Evolutionary conservation across 768 basidiomycete genomes (phyloP), one percentile per base, ranked within the genome.

Genomic region (Terana coerulea): DNA sequence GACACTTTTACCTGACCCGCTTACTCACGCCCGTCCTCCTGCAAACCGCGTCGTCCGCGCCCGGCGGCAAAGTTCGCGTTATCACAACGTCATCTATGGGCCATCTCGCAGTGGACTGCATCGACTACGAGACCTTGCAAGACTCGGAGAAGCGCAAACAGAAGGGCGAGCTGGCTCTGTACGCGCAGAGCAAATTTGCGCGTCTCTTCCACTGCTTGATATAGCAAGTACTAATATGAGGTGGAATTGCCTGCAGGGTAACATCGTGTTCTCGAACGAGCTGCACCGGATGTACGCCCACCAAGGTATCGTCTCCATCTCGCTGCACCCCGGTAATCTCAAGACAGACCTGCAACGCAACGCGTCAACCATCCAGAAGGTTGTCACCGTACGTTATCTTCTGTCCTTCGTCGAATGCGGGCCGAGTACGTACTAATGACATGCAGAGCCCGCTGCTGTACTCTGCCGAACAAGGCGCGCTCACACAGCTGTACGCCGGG

Each of bases 1-100:
- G 85, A 2, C 86, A 81, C 59, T 82, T 75, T 59, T 74, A 79
- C 58, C 72, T 88, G 51, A 85, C 80, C 5, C 65, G 69, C 31
- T 68, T 74, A 9, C 72, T 83, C 36, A 66, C 80, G 5, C 78
- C 80, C 1, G 62, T 65, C 10, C 67, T 80, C 35, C 61, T 72
- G 26, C 62, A 66, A 10, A 70, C 69, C 1, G 72, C 75, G 19
- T 63, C 64, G 30, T 57, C 64, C 6, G 62, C 70, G 4, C 57
- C 70, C 1, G 70, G 71, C 14, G 67, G 69, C 28, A 72, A 69
- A 28, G 65, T 69, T 5, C 77, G 81, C 25, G 64, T 82, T 21
- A 65, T 82, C 36, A 75, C 67, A 14, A 66, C 67, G 9, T 70
- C 76, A 5, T 80, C 80, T 8, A 60, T 67, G 1, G 71, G 62